Evolutionary conservation across 352 stramenopile genomes (phyloP), one percentile per base, ranked within the genome.

Genomic region (Proteromonas lacertae): DNA sequence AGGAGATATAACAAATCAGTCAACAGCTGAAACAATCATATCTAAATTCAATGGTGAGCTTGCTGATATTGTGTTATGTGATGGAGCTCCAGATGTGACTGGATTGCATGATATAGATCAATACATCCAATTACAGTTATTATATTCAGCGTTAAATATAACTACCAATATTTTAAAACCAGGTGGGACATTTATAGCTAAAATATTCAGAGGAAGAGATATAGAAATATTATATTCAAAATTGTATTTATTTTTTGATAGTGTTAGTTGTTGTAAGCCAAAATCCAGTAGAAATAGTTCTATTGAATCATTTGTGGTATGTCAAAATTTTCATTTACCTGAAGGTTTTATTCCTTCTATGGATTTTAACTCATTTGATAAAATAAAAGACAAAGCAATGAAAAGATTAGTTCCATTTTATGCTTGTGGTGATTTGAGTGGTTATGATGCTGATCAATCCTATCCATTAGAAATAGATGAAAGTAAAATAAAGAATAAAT

Each of bases 81-180:
- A 99, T 51, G 87, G 87, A 32, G 87, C 87, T 8, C 86, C 87
- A 0, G 87, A 99, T 49, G 84, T 99, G n/a, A 96, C 82, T 1
- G 79, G 84, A n/a, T 63, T 96, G 18, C 84, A 96, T 47, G 79
- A 95, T 44, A 78, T 96, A 22, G 86, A 99, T 58, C 79, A 93
- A 49, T 95, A 90, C 51, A 60, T 95, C 25, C 76, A 92, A 53
- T 70, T 72, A 4, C 75, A 96, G 49, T 62, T 97, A 16, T 51
- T 99, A 10, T 56, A 90, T 0, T 75, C 79, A 0, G 83, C 82
- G n/a, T 60, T 96, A 16, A 88, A 90, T 51, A 95, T 99, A 40
- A 89, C 78, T 7, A 88, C 73, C 0, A 74, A 90, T 47, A 72
- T 96, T 25, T 55, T 99, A 13, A 52, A 59, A 16, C 50, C 60